phyloP scores from a whole-genome alignment of 2,329 filamentous ascomycete species.

The Botrytis cinerea region DNA sequence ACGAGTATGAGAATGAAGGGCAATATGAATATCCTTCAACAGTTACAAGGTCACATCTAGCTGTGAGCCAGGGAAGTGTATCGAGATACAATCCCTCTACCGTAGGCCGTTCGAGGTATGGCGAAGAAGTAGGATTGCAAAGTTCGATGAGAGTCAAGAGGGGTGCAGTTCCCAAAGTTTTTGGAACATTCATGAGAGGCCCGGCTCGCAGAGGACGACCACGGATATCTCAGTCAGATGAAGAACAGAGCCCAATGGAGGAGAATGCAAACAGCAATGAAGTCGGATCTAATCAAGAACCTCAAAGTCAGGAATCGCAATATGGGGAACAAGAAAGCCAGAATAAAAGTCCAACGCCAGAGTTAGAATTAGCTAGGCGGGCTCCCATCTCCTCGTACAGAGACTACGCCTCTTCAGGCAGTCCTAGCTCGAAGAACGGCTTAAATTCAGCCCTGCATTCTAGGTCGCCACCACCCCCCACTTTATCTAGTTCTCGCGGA shows the following conservation, averaged over 20 bases:
- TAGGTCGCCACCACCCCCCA: slow-evolving; percentile 39
- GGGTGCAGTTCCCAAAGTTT: slow-evolving; percentile 62
- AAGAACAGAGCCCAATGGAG: slow-evolving; percentile 46
- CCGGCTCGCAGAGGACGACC: slow-evolving; percentile 75
- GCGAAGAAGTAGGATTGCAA: slow-evolving; percentile 66
- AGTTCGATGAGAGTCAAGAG: slow-evolving; percentile 78
- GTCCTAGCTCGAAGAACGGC: slow-evolving; percentile 51
- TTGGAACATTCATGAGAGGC: slow-evolving; percentile 76
- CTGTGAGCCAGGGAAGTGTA: slow-evolving; percentile 53
- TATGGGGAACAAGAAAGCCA: slow-evolving; percentile 32
- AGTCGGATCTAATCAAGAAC: slow-evolving; percentile 38
- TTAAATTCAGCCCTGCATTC: slow-evolving; percentile 36
- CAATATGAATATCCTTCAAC: slow-evolving; percentile 47
- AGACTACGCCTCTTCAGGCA: slow-evolving; percentile 56
- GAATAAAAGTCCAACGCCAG: slow-evolving; percentile 38
- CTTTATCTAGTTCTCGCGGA: slow-evolving; percentile 32
- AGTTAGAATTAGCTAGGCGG: slow-evolving; percentile 27
- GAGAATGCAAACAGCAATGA: slow-evolving; percentile 40
- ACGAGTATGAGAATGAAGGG: slow-evolving; percentile 32
- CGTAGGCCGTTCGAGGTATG: slow-evolving; percentile 52
- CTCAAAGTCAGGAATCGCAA: slow-evolving; percentile 38
- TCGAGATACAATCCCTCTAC: slow-evolving; percentile 54
- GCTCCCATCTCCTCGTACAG: slow-evolving; percentile 20
- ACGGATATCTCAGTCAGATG: slow-evolving; percentile 50
- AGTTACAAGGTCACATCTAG: slow-evolving; percentile 50